These are phyloP conservation scores for Arctostaphylos glauca DNA, from an alignment of 148 eudicot species.

Conservation along the genomic window DNA sequence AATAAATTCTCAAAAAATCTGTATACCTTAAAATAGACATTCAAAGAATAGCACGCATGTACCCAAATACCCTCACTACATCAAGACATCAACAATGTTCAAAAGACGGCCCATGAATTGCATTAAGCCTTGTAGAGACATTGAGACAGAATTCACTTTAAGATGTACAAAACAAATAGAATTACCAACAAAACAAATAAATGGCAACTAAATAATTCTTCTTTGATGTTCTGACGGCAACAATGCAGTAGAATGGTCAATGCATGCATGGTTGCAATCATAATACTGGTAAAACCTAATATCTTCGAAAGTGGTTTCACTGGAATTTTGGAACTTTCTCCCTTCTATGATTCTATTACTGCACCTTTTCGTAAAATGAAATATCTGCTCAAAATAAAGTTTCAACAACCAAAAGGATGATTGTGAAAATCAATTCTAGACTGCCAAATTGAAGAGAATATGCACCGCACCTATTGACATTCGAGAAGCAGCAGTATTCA, in stretches of 20 bases:
- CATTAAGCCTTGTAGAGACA: no score
- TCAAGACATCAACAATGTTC: no score
- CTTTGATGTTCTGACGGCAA: not conserved
- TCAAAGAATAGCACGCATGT: no score
- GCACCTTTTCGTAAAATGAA: not conserved
- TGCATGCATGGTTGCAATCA: not conserved
- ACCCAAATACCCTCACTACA: no score
- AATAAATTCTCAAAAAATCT: no score
- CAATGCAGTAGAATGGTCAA: not conserved
- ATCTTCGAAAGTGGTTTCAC: not conserved
- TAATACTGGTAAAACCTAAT: not conserved
- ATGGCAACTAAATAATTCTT: constrained; percentile 3
- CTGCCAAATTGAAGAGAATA: constrained; percentile 4
- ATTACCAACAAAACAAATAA: not conserved
- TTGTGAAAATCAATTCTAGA: not conserved
- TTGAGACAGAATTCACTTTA: not conserved
- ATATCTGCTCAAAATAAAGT: not conserved
- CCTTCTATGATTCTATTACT: not conserved
- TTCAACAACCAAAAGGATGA: not conserved
- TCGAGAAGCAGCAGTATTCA: no score
- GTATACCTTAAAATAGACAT: no score
- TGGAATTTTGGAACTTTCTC: not conserved
- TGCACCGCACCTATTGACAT: not conserved
- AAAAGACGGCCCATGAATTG: no score
- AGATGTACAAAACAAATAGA: not conserved